Percentiles rank a stretch among this genome's conserved stretches.
Evolutionary conservation across 371 early-diverging fungal species (phyloP).

Genomic region (Fennellomyces sp.): DNA sequence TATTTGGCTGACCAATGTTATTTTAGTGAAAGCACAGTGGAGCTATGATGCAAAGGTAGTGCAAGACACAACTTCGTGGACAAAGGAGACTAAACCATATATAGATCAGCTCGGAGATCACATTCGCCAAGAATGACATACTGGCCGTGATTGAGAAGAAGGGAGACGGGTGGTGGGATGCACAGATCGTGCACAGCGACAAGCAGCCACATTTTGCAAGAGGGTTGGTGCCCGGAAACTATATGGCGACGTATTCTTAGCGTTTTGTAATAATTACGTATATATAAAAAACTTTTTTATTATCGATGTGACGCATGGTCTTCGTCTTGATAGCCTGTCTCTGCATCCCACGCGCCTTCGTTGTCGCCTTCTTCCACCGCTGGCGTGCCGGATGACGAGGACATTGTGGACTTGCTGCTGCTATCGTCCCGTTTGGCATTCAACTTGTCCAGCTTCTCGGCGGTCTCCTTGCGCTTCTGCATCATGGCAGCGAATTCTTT

Average conservation of each 20-base stretch:
- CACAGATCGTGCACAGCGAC: conserved; percentile 19
- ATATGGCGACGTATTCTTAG: conserved; percentile 15
- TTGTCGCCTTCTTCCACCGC: conserved; percentile 7
- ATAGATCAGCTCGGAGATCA: conserved; percentile 23
- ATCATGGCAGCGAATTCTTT: conserved; percentile 21
- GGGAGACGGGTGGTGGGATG: conserved; percentile 34
- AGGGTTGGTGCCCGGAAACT: conserved; percentile 32
- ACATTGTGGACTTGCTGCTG: background rate
- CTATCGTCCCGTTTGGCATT: background rate
- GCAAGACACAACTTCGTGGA: background rate
- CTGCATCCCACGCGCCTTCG: conserved; percentile 18
- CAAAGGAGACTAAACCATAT: background rate
- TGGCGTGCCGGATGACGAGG: background rate
- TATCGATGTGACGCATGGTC: conserved; percentile 15
- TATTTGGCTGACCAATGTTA: background rate
- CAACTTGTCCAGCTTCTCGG: background rate
- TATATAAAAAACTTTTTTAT: background rate
- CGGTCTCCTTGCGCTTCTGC: background rate
- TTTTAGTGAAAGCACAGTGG: conserved; percentile 19
- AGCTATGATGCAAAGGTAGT: conserved; percentile 23
- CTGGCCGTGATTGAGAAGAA: conserved; percentile 29
- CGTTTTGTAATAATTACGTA: no score
- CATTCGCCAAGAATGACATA: conserved; percentile 22
- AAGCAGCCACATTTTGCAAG: conserved; percentile 1
- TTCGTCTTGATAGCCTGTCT: conserved; percentile 23